Evolutionary conservation across 306 rosid genomes (phyloP).

Genomic region (Pterocarpus macrocarpus): DNA sequence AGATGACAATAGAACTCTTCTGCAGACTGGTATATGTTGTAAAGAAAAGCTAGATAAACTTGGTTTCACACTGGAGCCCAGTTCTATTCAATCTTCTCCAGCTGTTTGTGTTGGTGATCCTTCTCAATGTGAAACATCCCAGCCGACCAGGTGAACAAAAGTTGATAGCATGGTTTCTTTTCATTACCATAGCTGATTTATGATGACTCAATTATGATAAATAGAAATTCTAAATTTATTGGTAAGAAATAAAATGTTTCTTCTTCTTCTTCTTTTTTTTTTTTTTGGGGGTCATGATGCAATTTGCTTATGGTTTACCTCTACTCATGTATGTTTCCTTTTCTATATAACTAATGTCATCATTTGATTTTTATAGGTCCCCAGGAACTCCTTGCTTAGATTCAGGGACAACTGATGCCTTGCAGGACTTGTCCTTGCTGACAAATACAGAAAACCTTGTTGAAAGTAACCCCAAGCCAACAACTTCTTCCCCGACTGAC

Average conservation of each 20-base stretch:
- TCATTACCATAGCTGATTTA: conserved; percentile 28
- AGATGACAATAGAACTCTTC: conserved; percentile 81
- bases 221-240: conserved; percentile 1
- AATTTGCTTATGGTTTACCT: conserved; percentile 21
- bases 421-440: conserved; percentile 55
- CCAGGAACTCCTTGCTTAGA: conserved; percentile 59
- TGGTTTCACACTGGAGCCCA: conserved; percentile 82
- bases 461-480: conserved; percentile 59
- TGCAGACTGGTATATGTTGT: conserved; percentile 80
- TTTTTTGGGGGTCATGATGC: neutral
- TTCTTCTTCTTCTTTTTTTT: neutral
- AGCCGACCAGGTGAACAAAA: conserved; percentile 64
- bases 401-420: conserved; percentile 54
- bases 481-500: conserved; percentile 63
- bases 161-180: conserved; percentile 27
- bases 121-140: conserved; percentile 57
- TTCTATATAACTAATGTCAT: conserved; percentile 39
- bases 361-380: conserved; percentile 63
- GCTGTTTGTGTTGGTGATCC: conserved; percentile 56
- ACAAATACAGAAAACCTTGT: conserved; percentile 54
- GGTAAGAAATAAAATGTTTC: neutral
- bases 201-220: conserved; percentile 4
- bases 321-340: conserved; percentile 19
- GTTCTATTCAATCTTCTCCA: conserved; percentile 57
- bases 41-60: conserved; percentile 78